Base-by-base conservation (phyloP, 495 filamentous ascomycete genomes). In the Lasiosphaeriaceae sp. region DNA sequence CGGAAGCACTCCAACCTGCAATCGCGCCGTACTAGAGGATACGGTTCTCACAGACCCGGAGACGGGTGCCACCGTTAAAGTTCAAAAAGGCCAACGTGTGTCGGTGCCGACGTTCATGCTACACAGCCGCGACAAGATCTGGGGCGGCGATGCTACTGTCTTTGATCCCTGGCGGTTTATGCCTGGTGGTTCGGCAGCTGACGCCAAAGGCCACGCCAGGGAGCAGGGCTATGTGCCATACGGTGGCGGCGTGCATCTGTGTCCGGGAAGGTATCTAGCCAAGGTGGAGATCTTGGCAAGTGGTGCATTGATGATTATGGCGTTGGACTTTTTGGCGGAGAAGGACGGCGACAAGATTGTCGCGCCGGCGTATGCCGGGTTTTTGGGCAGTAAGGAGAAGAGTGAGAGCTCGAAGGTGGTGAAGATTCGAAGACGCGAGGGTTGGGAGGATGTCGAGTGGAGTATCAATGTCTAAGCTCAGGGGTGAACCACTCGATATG, bases 121-220 rank as follows among this genome's bases (percentile, higher is more conserved):
- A 23, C 47, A 49, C 47, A 34, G 47, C 47, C 47, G 47, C 23
- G 47, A 49, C 47, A 22, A 49, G 47, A 49, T 49, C 47, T 49
- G 47, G 47, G 47, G 47, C 47, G 47, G 47, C 47, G 47, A 49
- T 23, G 47, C 47, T 4, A 29, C 22, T 4, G 14, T 7, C 22
- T 49, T 49, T 19, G 47, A 49, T 12, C 47, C 47, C 2, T 49
- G 23, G 47, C 47, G 47, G 21, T 49, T 49, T 11, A 29, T 49
- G 47, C 47, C 47, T 0, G 47, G 47, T 23, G 47, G 47, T 9
- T 29, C 47, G 11, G 47, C 47, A 8, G 47, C 47, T 6, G 47
- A 49, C 47, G 7, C 22, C 47, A 49, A 49, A 23, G 47, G 47
- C 24, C 47, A 23, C 47, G 47, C 24, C 2, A 20, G 47, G 14